phyloP scores from a whole-genome alignment of 2,329 filamentous ascomycete genomes.

The Fusarium nematophilum region DNA sequence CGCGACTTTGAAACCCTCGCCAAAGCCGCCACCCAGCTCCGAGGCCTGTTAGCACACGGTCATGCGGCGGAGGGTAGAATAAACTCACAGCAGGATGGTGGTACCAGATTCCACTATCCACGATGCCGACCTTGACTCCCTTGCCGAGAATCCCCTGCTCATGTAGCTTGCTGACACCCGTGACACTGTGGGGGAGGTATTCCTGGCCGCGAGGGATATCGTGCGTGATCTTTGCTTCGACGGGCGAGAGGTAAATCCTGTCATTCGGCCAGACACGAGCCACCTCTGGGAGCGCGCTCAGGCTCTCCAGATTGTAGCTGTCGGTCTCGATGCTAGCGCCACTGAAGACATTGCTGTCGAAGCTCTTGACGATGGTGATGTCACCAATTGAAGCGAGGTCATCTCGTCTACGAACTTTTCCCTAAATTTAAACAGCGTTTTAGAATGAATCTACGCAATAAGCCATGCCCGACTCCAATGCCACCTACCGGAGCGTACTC shows the following conservation, averaged over 20 bases:
- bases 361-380: constrained; percentile 7
- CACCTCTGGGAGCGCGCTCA: neutral
- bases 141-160: constrained; percentile 26
- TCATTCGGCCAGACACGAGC: neutral
- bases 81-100: constrained; percentile 28
- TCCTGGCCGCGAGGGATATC: neutral
- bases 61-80: too few relatives aligned
- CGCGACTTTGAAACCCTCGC: constrained; percentile 39
- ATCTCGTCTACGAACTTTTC: too few relatives aligned
- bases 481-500: too few relatives aligned
- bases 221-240: neutral
- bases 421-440: too few relatives aligned
- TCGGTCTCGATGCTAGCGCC: constrained; percentile 9
- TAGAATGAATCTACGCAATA: too few relatives aligned
- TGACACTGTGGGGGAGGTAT: constrained; percentile 20
- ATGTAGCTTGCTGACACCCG: constrained; percentile 32
- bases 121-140: constrained; percentile 29
- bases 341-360: constrained; percentile 7
- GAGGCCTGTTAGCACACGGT: too few relatives aligned
- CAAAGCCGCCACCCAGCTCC: constrained; percentile 43
- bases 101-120: constrained; percentile 36
- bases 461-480: too few relatives aligned
- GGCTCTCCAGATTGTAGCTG: neutral
- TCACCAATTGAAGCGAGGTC: neutral
- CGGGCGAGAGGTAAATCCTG: neutral